These are phyloP conservation scores for Scopulariopsis brevicaulis DNA, from an alignment of 2,329 filamentous ascomycete species.

Conservation along the genomic window DNA sequence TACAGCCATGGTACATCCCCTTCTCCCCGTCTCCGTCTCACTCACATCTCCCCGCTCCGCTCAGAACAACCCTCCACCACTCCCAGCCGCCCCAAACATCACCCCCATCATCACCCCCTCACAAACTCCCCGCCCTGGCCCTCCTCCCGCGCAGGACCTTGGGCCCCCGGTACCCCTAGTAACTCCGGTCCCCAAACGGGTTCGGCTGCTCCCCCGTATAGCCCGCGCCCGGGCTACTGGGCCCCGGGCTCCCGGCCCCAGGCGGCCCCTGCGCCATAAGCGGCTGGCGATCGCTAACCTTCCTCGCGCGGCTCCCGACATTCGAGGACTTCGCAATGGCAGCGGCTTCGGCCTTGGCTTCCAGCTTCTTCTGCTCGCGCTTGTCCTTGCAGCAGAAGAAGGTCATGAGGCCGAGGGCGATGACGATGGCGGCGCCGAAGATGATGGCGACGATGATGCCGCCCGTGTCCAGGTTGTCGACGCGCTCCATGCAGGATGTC, in stretches of 20 bases:
- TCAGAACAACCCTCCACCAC: too few species aligned
- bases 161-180: background rate
- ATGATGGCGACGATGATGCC: conserved; percentile 36
- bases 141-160: background rate
- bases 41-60: too few species aligned
- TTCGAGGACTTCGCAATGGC: conserved; percentile 33
- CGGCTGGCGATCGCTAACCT: conserved; percentile 19
- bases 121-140: background rate
- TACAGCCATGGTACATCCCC: background rate
- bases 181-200: conserved; percentile 24
- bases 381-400: conserved; percentile 41
- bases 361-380: conserved; percentile 27
- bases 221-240: background rate
- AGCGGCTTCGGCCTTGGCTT: conserved; percentile 35
- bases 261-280: conserved; percentile 19
- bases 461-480: conserved; percentile 25
- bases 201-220: conserved; percentile 10
- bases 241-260: conserved; percentile 5
- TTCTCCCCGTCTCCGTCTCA: background rate
- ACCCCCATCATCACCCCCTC: background rate
- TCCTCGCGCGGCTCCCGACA: conserved; percentile 27
- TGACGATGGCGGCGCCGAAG: conserved; percentile 28
- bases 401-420: conserved; percentile 27
- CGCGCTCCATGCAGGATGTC: conserved; percentile 29
- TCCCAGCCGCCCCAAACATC: background rate